phyloP scores from a whole-genome alignment of 2,329 filamentous ascomycete species.

The Fusarium xyrophilum region DNA sequence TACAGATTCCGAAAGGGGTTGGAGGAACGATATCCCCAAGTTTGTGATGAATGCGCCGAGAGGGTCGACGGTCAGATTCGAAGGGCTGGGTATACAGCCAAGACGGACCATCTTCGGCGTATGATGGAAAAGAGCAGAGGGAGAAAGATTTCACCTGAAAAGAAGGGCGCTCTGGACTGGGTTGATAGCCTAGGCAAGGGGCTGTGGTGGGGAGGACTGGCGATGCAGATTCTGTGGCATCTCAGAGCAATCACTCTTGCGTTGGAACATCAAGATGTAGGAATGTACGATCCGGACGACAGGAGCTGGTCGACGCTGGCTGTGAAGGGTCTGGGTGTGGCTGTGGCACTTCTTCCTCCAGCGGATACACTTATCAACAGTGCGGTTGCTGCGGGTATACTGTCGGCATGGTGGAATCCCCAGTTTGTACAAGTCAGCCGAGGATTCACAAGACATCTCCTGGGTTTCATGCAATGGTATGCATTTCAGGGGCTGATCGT shows the following conservation, averaged over 20 bases:
- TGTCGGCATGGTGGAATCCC: slow-evolving; percentile 73
- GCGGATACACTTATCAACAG: slow-evolving; percentile 53
- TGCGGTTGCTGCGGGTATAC: slow-evolving; percentile 56
- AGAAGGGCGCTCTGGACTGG: slow-evolving; percentile 51
- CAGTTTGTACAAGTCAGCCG: slow-evolving; percentile 65
- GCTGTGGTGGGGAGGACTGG: slow-evolving; percentile 58
- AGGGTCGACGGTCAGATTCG: slow-evolving; percentile 73
- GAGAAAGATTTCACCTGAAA: slow-evolving; percentile 39
- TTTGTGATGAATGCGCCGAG: slow-evolving; percentile 82
- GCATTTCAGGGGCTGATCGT: slow-evolving; percentile 68
- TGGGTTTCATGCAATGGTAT: slow-evolving; percentile 71
- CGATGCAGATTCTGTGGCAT: slow-evolving; percentile 61
- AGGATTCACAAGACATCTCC: slow-evolving; percentile 66
- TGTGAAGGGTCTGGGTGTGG: slow-evolving; percentile 20
- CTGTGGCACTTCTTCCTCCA: slow-evolving; percentile 48
- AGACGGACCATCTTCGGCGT: slow-evolving; percentile 78
- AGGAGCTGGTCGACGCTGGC: slow-evolving; percentile 23
- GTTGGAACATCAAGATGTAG: slow-evolving; percentile 41
- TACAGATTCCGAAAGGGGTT: slow-evolving; percentile 74
- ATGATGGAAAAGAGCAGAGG: slow-evolving; percentile 72
- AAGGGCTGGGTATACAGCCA: slow-evolving; percentile 78
- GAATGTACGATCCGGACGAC: slow-evolving; percentile 47
- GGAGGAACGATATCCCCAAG: slow-evolving; percentile 85
- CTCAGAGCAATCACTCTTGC: slow-evolving; percentile 41
- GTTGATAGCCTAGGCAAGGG: slow-evolving; percentile 52